Evolutionary conservation across 2,329 filamentous ascomycete genomes (phyloP).

Genomic region (Sporothrix sp.): DNA sequence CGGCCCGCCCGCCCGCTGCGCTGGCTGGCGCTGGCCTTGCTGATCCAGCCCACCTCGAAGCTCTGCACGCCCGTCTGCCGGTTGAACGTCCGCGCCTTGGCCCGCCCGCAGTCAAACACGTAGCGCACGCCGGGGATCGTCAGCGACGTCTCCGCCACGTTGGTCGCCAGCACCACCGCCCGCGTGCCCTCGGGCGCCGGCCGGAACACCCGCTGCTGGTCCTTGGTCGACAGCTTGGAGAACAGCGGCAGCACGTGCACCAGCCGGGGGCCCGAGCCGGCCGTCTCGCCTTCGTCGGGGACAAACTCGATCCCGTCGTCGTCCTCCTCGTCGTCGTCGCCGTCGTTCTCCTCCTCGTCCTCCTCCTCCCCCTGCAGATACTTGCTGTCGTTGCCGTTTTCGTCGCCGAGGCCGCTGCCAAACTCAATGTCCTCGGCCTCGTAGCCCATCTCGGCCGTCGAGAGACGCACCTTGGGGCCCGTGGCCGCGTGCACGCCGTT

Average conservation of each 20-base stretch:
- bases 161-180: constrained; percentile 84
- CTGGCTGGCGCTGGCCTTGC: constrained; percentile 90
- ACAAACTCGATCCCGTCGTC: constrained; percentile 56
- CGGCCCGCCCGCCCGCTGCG: constrained; percentile 87
- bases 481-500: constrained; percentile 46
- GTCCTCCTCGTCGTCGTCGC: constrained; percentile 48
- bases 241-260: constrained; percentile 91
- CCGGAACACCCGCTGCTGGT: constrained; percentile 87
- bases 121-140: constrained; percentile 94
- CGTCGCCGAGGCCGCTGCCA: constrained; percentile 38
- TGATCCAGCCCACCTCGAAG: constrained; percentile 93
- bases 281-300: constrained; percentile 52
- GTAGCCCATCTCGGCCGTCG: constrained; percentile 65
- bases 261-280: constrained; percentile 53
- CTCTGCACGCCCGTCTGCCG: constrained; percentile 84
- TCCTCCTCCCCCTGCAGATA: constrained; percentile 6
- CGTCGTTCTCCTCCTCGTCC: constrained; percentile 36
- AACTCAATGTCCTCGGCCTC: constrained; percentile 85
- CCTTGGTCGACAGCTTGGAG: constrained; percentile 79
- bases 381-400: constrained; percentile 29
- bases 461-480: constrained; percentile 61
- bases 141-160: constrained; percentile 93
- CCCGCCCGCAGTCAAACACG: constrained; percentile 87
- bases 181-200: constrained; percentile 71
- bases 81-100: constrained; percentile 87